Evolutionary conservation across 2,329 filamentous ascomycete genomes (phyloP).

Genomic region (Xenosphaeropsis pyriputrescens): DNA sequence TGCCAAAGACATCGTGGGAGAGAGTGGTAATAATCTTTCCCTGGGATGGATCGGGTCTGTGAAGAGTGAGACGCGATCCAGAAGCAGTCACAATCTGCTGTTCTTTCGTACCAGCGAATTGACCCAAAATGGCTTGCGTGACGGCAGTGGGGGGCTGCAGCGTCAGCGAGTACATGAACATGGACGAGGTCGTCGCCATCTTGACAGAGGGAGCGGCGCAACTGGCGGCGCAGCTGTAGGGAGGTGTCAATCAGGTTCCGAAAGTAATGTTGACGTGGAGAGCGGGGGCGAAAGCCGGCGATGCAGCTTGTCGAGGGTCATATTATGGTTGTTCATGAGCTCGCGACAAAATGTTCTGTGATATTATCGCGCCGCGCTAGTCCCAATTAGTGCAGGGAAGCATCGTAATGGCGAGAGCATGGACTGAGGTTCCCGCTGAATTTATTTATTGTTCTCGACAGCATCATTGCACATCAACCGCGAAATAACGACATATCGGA

Average conservation of each 20-base stretch:
- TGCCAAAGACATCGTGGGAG: slow-evolving; percentile 91
- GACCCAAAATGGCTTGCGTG: slow-evolving; percentile 81
- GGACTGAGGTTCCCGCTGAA: too few relatives aligned
- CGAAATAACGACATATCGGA: too few relatives aligned
- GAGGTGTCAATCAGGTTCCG: background rate
- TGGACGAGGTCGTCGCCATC: slow-evolving; percentile 96
- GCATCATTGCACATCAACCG: too few relatives aligned
- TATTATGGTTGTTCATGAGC: too few relatives aligned
- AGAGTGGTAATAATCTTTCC: slow-evolving; percentile 77
- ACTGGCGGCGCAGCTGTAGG: slow-evolving; percentile 12
- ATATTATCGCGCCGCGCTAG: too few relatives aligned
- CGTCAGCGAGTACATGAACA: slow-evolving; percentile 97
- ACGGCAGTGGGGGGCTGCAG: slow-evolving; percentile 84
- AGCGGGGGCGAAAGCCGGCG: slow-evolving; percentile 7
- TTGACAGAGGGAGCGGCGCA: slow-evolving; percentile 11
- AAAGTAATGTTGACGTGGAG: background rate
- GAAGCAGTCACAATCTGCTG: slow-evolving; percentile 94
- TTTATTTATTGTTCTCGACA: too few relatives aligned
- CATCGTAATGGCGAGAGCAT: too few relatives aligned
- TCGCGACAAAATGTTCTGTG: too few relatives aligned
- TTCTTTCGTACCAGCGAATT: slow-evolving; percentile 92
- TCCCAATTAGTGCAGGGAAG: too few relatives aligned
- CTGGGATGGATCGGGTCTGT: slow-evolving; percentile 72
- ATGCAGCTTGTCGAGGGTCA: slow-evolving; percentile 8
- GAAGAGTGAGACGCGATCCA: slow-evolving; percentile 75